phyloP scores from a whole-genome alignment of 495 filamentous ascomycete genomes.

The Penicillium taxi region DNA sequence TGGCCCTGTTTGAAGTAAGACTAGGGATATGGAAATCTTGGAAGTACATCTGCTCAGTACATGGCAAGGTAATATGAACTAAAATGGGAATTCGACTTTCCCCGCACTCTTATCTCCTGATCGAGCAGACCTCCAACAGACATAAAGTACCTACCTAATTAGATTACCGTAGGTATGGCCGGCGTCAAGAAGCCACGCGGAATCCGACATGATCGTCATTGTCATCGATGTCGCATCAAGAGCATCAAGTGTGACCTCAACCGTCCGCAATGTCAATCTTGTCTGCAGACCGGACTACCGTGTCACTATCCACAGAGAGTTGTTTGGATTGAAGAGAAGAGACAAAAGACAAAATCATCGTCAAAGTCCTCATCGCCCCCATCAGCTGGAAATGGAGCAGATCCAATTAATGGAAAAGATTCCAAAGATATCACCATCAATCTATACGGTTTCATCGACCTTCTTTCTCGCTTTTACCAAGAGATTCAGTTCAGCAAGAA shows the following conservation, averaged over 20 bases:
- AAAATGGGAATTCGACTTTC: slow-evolving; percentile 7
- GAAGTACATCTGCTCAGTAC: no score
- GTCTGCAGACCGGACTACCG: slow-evolving; percentile 14
- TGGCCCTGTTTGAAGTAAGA: no score
- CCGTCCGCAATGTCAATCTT: slow-evolving; percentile 24
- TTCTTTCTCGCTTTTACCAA: slow-evolving; percentile 23
- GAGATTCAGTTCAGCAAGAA: slow-evolving; percentile 21
- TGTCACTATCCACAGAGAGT: slow-evolving; percentile 28
- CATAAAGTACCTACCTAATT: not conserved
- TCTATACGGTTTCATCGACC: slow-evolving; percentile 28
- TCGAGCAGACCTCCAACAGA: not conserved
- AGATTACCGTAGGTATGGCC: no score
- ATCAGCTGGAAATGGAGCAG: not conserved
- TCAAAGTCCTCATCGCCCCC: slow-evolving; percentile 1
- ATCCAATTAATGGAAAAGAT: not conserved
- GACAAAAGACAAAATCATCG: slow-evolving; percentile 3
- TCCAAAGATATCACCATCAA: slow-evolving; percentile 14
- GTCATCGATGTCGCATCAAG: slow-evolving; percentile 20
- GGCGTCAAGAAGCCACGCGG: slow-evolving; percentile 25
- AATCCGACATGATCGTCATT: slow-evolving; percentile 29
- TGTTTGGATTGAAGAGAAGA: slow-evolving; percentile 23
- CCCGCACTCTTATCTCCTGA: slow-evolving; percentile 16
- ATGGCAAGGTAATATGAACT: no score
- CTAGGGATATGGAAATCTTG: no score
- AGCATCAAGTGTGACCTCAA: slow-evolving; percentile 30